Evolutionary conservation across 2,329 filamentous ascomycete genomes (phyloP).

Genomic region (Sporothrix brasiliensis): DNA sequence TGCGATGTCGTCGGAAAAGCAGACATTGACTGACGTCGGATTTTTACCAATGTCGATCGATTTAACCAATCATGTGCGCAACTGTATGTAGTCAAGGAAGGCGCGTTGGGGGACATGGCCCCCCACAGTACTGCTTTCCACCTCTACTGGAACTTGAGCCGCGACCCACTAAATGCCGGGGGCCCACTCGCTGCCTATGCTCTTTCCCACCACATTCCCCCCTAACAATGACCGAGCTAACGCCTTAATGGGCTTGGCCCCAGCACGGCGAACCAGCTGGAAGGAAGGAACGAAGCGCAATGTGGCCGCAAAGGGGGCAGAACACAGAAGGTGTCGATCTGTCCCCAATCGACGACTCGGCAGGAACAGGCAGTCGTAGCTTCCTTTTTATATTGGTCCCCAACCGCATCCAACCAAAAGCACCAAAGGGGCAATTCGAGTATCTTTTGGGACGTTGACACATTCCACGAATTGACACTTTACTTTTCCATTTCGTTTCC

Average conservation of each 20-base stretch:
- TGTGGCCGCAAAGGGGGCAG: conserved; percentile 19
- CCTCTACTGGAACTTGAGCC: not conserved
- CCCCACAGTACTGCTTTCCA: not conserved
- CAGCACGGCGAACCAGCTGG: conserved; percentile 2
- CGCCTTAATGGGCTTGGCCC: conserved; percentile 1
- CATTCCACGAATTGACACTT: not conserved
- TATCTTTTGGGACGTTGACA: not conserved
- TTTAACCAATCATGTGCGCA: conserved; percentile 30
- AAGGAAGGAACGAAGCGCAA: conserved; percentile 12
- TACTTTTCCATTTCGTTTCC: not conserved
- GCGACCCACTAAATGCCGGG: conserved; percentile 15
- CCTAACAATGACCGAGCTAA: not conserved
- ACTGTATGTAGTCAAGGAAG: not conserved
- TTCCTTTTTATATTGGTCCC: conserved; percentile 10
- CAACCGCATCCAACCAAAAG: not conserved
- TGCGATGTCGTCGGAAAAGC: not conserved
- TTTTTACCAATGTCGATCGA: not conserved
- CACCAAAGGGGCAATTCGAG: conserved; percentile 5
- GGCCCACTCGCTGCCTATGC: conserved; percentile 1
- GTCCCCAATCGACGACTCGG: conserved; percentile 8
- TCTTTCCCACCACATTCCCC: not conserved
- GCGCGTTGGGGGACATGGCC: not conserved
- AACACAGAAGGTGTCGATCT: conserved; percentile 18
- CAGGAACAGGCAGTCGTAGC: conserved; percentile 9
- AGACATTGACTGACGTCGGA: not conserved